Conservation (phyloP, 2,329 filamentous ascomycete genomes). For the Alternaria sp. region DNA sequence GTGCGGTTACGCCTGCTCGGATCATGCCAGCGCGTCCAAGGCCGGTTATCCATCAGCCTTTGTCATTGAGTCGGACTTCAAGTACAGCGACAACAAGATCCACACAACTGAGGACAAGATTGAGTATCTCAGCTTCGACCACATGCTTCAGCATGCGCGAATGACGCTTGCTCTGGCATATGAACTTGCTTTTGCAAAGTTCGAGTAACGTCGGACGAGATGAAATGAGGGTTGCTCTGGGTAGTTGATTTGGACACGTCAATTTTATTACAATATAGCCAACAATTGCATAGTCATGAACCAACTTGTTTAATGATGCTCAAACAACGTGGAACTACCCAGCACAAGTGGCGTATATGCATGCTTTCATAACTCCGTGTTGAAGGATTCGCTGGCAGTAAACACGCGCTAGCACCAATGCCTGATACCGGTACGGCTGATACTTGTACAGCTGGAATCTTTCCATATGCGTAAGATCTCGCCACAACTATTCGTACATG, state of each 20-base stretch:
- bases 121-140: constrained; percentile 79
- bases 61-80: constrained; percentile 77
- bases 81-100: constrained; percentile 70
- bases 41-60: constrained; percentile 78
- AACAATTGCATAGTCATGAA: not conserved
- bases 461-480: too few species aligned
- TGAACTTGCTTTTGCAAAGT: constrained; percentile 81
- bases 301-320: not conserved
- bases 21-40: constrained; percentile 77
- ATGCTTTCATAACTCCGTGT: not conserved
- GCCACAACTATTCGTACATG: too few species aligned
- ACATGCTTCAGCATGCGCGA: constrained; percentile 90
- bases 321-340: not conserved
- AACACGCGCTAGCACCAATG: not conserved
- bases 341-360: not conserved
- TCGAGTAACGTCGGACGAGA: constrained; percentile 53
- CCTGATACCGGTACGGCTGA: too few species aligned
- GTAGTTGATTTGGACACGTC: not conserved
- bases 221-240: not conserved
- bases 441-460: too few species aligned
- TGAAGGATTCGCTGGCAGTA: not conserved
- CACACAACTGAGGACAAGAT: constrained; percentile 75
- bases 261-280: not conserved
- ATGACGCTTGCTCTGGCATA: constrained; percentile 85
- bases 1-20: constrained; percentile 85